Evolutionary conservation across 306 rosid genomes (phyloP).

Genomic region (Nissolia schottii): DNA sequence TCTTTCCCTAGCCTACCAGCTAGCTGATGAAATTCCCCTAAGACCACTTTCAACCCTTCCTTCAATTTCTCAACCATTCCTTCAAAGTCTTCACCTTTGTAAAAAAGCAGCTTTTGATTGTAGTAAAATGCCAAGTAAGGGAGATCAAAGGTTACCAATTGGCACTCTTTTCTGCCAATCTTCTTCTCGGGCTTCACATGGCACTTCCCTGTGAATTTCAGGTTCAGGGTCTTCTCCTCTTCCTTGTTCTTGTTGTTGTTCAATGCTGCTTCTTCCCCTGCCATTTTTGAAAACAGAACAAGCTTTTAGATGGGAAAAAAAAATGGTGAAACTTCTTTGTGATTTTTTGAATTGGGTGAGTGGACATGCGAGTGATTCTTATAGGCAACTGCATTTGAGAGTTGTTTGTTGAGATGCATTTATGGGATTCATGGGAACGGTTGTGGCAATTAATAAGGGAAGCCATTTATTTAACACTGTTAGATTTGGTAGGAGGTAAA

Average conservation of each 20-base stretch:
- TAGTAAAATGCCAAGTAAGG: constrained; percentile 93
- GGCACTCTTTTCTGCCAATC: constrained; percentile 65
- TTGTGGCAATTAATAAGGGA: constrained; percentile 55
- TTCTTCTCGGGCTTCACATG: constrained; percentile 59
- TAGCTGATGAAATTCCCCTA: constrained; percentile 69
- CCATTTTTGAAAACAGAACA: constrained; percentile 35
- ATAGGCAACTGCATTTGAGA: constrained; percentile 13
- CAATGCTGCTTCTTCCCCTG: constrained; percentile 34
- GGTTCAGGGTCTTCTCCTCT: constrained; percentile 32
- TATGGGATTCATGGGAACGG: constrained; percentile 41
- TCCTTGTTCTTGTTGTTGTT: too few relatives aligned
- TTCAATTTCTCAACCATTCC: constrained; percentile 63
- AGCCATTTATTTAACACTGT: too few relatives aligned
- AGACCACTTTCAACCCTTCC: constrained; percentile 53
- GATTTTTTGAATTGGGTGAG: too few relatives aligned
- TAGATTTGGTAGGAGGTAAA: constrained; percentile 24
- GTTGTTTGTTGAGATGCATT: constrained; percentile 48
- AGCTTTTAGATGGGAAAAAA: background rate
- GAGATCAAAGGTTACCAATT: constrained; percentile 80
- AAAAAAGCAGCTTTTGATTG: constrained; percentile 82
- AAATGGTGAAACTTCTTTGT: background rate
- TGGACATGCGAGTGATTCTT: constrained; percentile 28
- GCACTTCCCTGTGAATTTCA: constrained; percentile 46
- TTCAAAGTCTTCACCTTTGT: constrained; percentile 55
- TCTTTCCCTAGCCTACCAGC: constrained; percentile 87